Evolutionary conservation across 2,329 filamentous ascomycete species (phyloP).

Genomic region (Hypoxylon sp.): DNA sequence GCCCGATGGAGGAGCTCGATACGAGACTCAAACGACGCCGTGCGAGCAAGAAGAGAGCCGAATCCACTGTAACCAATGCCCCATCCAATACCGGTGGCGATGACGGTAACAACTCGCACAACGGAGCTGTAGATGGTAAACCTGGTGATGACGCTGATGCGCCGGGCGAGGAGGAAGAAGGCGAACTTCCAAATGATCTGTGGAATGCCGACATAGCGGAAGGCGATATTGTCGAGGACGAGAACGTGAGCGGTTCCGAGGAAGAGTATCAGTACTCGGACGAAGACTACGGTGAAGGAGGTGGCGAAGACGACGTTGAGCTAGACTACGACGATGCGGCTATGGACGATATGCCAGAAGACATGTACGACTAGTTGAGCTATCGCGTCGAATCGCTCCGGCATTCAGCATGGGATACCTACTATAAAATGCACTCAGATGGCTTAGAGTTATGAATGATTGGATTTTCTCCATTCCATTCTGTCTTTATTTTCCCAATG

Average conservation of each 20-base stretch:
- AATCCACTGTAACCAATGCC: background rate
- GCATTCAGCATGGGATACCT: background rate
- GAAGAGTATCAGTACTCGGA: constrained; percentile 50
- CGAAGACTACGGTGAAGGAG: constrained; percentile 35
- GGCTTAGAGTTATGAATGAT: background rate
- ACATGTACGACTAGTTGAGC: constrained; percentile 29
- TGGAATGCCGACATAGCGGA: constrained; percentile 49
- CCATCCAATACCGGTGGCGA: constrained; percentile 21
- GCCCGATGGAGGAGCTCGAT: constrained; percentile 49
- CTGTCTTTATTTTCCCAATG: too few relatives aligned
- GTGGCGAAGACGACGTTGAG: constrained; percentile 48
- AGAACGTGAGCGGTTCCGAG: constrained; percentile 34
- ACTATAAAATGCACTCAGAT: background rate
- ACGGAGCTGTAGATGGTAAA: constrained; percentile 45
- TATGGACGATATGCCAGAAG: constrained; percentile 38
- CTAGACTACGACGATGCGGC: constrained; percentile 46
- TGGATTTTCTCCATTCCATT: background rate
- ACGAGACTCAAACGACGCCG: constrained; percentile 36
- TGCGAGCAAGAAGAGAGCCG: constrained; percentile 8
- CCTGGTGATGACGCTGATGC: constrained; percentile 41
- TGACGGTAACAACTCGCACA: constrained; percentile 38
- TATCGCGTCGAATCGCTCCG: background rate
- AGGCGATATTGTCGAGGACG: constrained; percentile 41
- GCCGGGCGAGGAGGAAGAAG: constrained; percentile 44
- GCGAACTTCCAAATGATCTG: constrained; percentile 42